Conservation (phyloP, 352 stramenopile species). For the Globisporangium ultimum region DNA sequence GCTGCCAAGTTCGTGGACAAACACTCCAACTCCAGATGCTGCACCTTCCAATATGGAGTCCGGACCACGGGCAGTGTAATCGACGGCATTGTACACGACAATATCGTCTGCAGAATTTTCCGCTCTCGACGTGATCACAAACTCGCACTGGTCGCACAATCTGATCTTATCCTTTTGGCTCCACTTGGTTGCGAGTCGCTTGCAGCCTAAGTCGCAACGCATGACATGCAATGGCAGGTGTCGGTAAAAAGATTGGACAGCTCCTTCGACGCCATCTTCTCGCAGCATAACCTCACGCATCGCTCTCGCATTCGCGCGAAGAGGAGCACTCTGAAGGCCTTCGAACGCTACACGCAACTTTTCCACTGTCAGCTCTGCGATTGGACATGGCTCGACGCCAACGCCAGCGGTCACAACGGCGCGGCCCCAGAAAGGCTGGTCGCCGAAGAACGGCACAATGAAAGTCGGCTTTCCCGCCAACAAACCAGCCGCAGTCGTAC, state of each 20-base stretch:
- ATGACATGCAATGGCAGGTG: conserved; percentile 83
- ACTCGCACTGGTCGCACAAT: conserved; percentile 52
- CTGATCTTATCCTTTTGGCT: conserved; percentile 42
- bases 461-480: conserved; percentile 91
- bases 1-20: conserved; percentile 62
- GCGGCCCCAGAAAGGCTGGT: conserved; percentile 93
- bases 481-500: conserved; percentile 90
- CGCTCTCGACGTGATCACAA: conserved; percentile 32
- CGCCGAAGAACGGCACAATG: conserved; percentile 94
- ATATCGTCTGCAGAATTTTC: conserved; percentile 46
- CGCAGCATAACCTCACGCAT: conserved; percentile 49
- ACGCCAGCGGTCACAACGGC: conserved; percentile 80
- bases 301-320: conserved; percentile 42
- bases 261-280: conserved; percentile 83
- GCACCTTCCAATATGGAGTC: conserved; percentile 45
- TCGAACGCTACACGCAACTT: conserved; percentile 78
- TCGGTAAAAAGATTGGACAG: conserved; percentile 80
- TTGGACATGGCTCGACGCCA: conserved; percentile 82
- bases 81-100: conserved; percentile 47
- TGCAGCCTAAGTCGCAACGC: conserved; percentile 62
- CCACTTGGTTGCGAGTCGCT: conserved; percentile 49
- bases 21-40: conserved; percentile 45
- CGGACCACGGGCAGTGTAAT: conserved; percentile 49
- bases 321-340: conserved; percentile 45
- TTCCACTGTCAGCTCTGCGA: conserved; percentile 77